These are phyloP conservation scores for Dendrothele bispora DNA, from an alignment of 768 basidiomycete species.

Conservation along the genomic window DNA sequence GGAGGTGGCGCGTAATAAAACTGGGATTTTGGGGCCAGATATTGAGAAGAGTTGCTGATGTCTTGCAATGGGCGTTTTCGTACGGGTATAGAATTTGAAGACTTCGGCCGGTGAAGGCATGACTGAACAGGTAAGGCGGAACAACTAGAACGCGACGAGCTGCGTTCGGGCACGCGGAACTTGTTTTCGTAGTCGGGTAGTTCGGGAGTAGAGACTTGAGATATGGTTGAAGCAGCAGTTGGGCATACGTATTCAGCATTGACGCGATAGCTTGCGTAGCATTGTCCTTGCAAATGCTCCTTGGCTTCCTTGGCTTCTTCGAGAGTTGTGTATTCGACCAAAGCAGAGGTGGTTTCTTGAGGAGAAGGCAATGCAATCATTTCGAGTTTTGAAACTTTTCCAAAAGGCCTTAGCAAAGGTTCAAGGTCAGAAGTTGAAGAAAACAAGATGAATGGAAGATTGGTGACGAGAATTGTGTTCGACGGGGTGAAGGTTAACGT, in stretches of 20 bases:
- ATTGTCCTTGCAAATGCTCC: slow-evolving; percentile 58
- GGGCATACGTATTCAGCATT: slow-evolving; percentile 25
- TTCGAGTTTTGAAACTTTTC: slow-evolving; percentile 62
- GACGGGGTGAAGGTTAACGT: slow-evolving; percentile 41
- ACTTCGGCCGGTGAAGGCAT: slow-evolving; percentile 3
- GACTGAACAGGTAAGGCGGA: not conserved
- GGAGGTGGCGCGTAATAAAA: slow-evolving; percentile 6
- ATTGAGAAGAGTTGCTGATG: slow-evolving; percentile 7
- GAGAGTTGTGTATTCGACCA: slow-evolving; percentile 62
- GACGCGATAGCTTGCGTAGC: slow-evolving; percentile 51
- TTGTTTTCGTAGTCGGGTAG: not conserved
- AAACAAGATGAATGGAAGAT: slow-evolving; percentile 67
- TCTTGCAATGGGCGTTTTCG: slow-evolving; percentile 10
- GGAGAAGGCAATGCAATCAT: slow-evolving; percentile 40
- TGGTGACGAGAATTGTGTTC: slow-evolving; percentile 56
- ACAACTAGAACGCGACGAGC: not conserved
- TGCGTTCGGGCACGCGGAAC: slow-evolving; percentile 2
- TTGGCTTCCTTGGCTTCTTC: slow-evolving; percentile 65
- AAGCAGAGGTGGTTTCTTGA: slow-evolving; percentile 47
- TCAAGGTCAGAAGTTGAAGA: slow-evolving; percentile 65
- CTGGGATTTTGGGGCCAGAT: not conserved
- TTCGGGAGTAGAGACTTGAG: not conserved
- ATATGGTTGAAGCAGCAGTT: not conserved
- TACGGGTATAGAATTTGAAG: not conserved
- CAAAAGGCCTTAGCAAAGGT: slow-evolving; percentile 75